Base-by-base conservation (phyloP, 2,329 filamentous ascomycete genomes). In the Sporothrix pallida region DNA sequence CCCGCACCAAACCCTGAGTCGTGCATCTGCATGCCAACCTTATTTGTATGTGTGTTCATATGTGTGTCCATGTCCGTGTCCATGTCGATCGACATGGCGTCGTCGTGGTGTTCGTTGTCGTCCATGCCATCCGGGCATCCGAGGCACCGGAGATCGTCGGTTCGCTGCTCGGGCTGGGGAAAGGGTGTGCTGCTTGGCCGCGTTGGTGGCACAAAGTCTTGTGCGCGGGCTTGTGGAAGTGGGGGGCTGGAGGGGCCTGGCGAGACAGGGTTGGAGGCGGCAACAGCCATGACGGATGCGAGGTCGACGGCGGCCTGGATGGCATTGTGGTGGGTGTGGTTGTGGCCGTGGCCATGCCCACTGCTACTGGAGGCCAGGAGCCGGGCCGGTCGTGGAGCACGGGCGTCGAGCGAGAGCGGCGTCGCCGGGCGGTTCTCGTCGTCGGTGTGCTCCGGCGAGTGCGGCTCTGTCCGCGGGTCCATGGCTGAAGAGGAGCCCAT, bases 131-230 rank as follows among this genome's bases (percentile, higher is more conserved):
- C 62, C n/a, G 83, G 82, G 73, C 81, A 83, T 46, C 80, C 81
- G 72, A 82, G 77, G 72, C 82, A 85, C 63, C 82, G 81, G 56
- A 86, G 80, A 54, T 84, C 83, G 37, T 82, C 81, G 73, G 81
- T 83, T 42, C 85, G 84, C 71, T 84, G 84, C 69, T 89, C 87
- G 69, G 85, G 85, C 73, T 88, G 85, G 3, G 87, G 86, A 73
- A 89, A 90, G 0, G 88, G 88, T 1, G 88, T 90, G 80, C 88
- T 89, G 78, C 87, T 89, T 20, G 88, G 88, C 70, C 88, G 84
- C 6, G 84, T 84, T 3, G 85, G 85, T 50, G 85, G 85, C 26
- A 84, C 79, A 78, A 87, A 86, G 77, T 86, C 84, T 75, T 82
- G 81, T 31, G 82, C 79, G 73, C 86, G 86, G 73, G 81, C 79